phyloP scores from a whole-genome alignment of 1,284 basidiomycete species.

The Sparassis latifolia region DNA sequence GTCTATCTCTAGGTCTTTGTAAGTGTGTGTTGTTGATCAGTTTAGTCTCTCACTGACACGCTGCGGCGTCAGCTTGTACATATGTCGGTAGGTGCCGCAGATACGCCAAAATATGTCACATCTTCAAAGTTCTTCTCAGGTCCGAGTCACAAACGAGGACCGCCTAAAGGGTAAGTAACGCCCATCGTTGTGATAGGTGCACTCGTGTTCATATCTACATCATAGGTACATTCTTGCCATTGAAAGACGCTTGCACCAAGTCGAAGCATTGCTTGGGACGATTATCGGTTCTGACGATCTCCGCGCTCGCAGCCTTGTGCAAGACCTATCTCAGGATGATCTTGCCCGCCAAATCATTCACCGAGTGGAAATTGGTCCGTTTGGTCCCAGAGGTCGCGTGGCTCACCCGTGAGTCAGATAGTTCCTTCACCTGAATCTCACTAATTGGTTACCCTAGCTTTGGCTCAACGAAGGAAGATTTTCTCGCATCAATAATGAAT shows the following conservation, averaged over 20 bases:
- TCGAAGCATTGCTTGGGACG: slow-evolving; percentile 25
- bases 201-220: not conserved
- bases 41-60: no score
- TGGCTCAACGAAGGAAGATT: slow-evolving; percentile 24
- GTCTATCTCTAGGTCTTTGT: slow-evolving; percentile 21
- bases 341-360: slow-evolving; percentile 24
- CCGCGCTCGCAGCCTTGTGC: slow-evolving; percentile 20
- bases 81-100: slow-evolving; percentile 14
- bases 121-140: slow-evolving; percentile 7
- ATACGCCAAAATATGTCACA: not conserved
- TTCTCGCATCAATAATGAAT: slow-evolving; percentile 20
- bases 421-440: not conserved
- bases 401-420: slow-evolving; percentile 18
- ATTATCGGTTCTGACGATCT: slow-evolving; percentile 24
- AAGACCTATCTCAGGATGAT: slow-evolving; percentile 23
- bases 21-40: slow-evolving; percentile 5
- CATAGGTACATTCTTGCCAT: slow-evolving; percentile 25
- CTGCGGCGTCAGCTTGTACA: slow-evolving; percentile 15
- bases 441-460: slow-evolving; percentile 11
- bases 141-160: slow-evolving; percentile 26
- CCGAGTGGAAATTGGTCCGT: slow-evolving; percentile 24
- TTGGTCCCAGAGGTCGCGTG: slow-evolving; percentile 20
- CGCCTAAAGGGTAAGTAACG: slow-evolving; percentile 22
- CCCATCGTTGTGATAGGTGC: no score
- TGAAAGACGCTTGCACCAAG: slow-evolving; percentile 25